A percentile compares a stretch with the other conserved stretches of the same genome.
Conservation (phyloP, 139 green algal genomes). For the Coelastrella sp. region DNA sequence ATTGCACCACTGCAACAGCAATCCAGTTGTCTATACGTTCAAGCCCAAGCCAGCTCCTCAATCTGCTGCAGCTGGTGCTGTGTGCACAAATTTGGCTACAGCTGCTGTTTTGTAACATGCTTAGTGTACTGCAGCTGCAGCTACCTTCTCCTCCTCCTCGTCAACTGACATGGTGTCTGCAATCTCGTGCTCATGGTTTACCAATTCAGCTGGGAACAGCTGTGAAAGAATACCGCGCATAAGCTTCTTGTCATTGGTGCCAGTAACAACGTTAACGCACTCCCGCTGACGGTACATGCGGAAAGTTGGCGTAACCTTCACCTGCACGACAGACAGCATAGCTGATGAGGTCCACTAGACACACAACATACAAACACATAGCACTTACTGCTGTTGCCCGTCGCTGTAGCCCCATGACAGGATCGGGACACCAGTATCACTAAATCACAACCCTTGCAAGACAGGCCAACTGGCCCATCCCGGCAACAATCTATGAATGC, state of each 20-base stretch:
- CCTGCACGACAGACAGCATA: neutral
- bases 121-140: neutral
- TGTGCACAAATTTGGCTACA: too few species aligned
- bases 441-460: neutral
- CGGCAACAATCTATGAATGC: too few species aligned
- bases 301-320: slow-evolving; percentile 80
- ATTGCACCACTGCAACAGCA: too few species aligned
- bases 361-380: too few species aligned
- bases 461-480: too few species aligned
- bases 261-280: slow-evolving; percentile 58
- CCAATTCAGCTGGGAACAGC: slow-evolving; percentile 36
- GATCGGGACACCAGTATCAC: neutral
- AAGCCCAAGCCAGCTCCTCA: neutral
- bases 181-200: slow-evolving; percentile 45
- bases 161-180: slow-evolving; percentile 46
- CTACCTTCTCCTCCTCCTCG: slow-evolving; percentile 1
- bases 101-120: too few species aligned
- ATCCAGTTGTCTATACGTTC: too few species aligned
- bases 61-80: neutral
- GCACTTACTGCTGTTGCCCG: too few species aligned
- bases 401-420: too few species aligned
- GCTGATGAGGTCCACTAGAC: too few species aligned
- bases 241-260: slow-evolving; percentile 76
- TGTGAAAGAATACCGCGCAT: slow-evolving; percentile 55
- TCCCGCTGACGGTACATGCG: slow-evolving; percentile 68